phyloP scores from a whole-genome alignment of 208 protist species.

The Sergeia podlipaevii region DNA sequence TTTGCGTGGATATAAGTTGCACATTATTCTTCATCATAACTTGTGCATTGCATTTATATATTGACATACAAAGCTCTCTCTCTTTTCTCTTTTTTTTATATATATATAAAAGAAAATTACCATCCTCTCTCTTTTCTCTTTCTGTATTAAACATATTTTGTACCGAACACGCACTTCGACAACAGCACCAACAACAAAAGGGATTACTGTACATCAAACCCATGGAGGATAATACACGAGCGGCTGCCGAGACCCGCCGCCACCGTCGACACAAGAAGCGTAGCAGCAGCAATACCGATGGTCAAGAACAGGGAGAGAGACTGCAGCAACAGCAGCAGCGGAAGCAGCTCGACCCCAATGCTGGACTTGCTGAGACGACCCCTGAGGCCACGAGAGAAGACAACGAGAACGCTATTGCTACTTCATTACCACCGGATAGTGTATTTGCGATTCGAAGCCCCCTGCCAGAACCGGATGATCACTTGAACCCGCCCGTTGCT shows the following conservation, averaged over 20 bases:
- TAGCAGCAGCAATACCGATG: neutral
- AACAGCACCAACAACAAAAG: conserved; percentile 1
- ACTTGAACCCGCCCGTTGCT: no score
- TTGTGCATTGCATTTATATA: conserved; percentile 9
- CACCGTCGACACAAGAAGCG: neutral
- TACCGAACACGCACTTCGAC: conserved; percentile 1
- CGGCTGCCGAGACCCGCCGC: neutral
- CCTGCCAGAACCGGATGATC: no score
- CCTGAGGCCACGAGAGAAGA: no score
- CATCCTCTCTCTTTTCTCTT: neutral
- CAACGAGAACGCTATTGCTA: no score
- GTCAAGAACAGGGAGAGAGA: neutral
- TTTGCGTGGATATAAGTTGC: no score
- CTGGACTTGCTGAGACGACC: no score
- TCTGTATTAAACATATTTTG: neutral
- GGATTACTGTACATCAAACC: no score
- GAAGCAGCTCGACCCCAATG: no score
- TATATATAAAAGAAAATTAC: neutral
- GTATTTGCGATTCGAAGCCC: no score
- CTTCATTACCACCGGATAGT: no score
- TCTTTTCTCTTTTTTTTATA: conserved; percentile 7
- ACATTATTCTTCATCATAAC: conserved; percentile 8
- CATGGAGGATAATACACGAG: no score
- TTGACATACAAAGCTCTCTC: neutral
- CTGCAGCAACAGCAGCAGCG: no score